Conservation (phyloP, 176 grass and related monocot species). For the Aegilops bicornis region DNA sequence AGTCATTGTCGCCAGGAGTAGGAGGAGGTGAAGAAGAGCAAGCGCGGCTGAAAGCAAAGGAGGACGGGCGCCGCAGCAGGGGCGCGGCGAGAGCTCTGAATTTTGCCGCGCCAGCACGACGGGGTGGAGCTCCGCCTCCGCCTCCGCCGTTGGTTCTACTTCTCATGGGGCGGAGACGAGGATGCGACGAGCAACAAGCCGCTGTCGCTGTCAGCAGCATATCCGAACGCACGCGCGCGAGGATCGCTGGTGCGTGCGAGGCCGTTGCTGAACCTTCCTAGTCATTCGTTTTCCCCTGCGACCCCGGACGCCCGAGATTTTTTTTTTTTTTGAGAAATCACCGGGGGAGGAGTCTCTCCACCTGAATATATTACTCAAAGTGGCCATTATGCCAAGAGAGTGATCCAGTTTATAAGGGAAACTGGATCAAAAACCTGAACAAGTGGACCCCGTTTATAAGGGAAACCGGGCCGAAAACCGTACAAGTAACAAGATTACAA, state of each 20-base stretch:
- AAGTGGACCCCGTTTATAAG: no score
- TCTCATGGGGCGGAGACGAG: not conserved
- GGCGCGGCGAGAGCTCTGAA: not conserved
- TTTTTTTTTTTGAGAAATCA: no score
- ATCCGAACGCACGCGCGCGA: not conserved
- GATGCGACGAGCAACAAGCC: not conserved
- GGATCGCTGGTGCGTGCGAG: not conserved
- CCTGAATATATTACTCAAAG: no score
- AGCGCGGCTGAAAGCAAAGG: not conserved
- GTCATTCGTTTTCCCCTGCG: no score
- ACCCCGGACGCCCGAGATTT: no score
- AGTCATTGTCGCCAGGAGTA: not conserved
- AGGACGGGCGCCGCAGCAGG: not conserved
- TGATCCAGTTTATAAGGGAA: no score
- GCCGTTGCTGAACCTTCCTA: not conserved
- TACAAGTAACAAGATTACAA: no score
- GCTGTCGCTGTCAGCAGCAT: not conserved
- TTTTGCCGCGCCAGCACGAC: not conserved
- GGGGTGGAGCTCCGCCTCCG: not conserved
- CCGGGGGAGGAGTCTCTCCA: no score
- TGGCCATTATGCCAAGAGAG: no score
- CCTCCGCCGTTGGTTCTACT: not conserved
- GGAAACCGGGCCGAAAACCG: no score
- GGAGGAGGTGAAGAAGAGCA: constrained; percentile 28
- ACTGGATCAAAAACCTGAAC: no score